Base-by-base conservation (phyloP, 2,329 filamentous ascomycete genomes). In the Tricladium varicosporioides region DNA sequence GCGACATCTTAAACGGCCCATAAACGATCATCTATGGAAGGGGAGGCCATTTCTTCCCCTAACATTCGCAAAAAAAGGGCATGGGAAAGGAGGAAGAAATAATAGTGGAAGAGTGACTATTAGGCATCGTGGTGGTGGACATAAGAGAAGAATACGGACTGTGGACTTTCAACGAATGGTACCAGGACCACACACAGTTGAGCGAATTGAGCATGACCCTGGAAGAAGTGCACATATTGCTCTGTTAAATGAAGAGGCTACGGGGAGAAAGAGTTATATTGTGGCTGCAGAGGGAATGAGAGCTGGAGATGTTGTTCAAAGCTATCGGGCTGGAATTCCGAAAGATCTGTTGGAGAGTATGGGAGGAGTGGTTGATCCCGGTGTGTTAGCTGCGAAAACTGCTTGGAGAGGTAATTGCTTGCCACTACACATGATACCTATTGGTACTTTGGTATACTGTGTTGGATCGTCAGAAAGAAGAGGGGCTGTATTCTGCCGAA, bases 1-100 rank as follows among this genome's bases (percentile, higher is more conserved):
- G 58, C 87, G 94, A 69, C 94, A 99, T 82, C 79, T 99, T 63
- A 89, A 88, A 73, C 85, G 94, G 45, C 92, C 94, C 13, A 87
- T 97, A 75, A 97, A 97, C 75, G 92, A 97, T 69, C 94, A 99
- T 74, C 78, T 99, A 47, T 97, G 91, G 91, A 97, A 96, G 75
- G 94, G 94, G 57, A 82, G 92, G 56, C 91, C 94, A 0, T 86
- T 88, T 64, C 79, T 90, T 33, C 84, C 87, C 51, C 81, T 99
- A 73, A 99, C 95, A 10, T 90, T 91, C 68, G 85, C 92, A 40
- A 96, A 97, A 74, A 93, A 93, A 73, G 94, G 94, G 14, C 92
- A 96, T 67, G 87, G 84, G 52, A 94, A 96, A 73, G 95, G 94
- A 73, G 94, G 94, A 45, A 85, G 94, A 67, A 99, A 99, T 73